Conservation (phyloP, 2,329 filamentous ascomycete species). For the Colletotrichum abscissum region DNA sequence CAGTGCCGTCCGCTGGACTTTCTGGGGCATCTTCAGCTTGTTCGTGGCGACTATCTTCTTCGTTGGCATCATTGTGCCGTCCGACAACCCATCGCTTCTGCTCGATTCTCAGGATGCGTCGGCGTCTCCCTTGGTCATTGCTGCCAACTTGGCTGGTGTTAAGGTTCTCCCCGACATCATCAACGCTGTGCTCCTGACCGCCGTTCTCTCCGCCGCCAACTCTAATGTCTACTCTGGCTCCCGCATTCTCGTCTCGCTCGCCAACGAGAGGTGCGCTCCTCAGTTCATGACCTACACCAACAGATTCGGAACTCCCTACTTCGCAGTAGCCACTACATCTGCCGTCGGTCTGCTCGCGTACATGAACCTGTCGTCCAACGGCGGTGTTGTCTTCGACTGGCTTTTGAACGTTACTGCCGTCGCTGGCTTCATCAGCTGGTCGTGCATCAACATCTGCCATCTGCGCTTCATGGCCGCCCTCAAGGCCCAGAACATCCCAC, state of each 20-base stretch:
- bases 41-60: constrained; percentile 76
- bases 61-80: constrained; percentile 78
- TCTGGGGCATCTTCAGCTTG: constrained; percentile 78
- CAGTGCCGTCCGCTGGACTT: constrained; percentile 78
- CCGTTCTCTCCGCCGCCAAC: constrained; percentile 82
- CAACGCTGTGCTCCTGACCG: constrained; percentile 82
- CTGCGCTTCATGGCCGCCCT: constrained; percentile 74
- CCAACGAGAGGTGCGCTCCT: constrained; percentile 73
- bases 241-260: constrained; percentile 75
- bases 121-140: constrained; percentile 74
- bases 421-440: constrained; percentile 78
- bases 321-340: constrained; percentile 67
- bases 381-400: constrained; percentile 76
- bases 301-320: constrained; percentile 70
- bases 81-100: constrained; percentile 64
- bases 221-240: constrained; percentile 81
- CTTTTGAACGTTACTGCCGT: constrained; percentile 77
- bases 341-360: constrained; percentile 73
- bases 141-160: constrained; percentile 71
- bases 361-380: constrained; percentile 71
- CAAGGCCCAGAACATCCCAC: constrained; percentile 65
- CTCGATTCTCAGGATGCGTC: constrained; percentile 66
- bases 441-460: constrained; percentile 73
- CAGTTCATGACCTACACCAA: constrained; percentile 69
- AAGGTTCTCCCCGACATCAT: constrained; percentile 74